A percentile compares a stretch with the other conserved stretches of the same genome.
Evolutionary conservation across 371 early-diverging fungal species (phyloP).

Genomic region (Basidiobolus meristosporus): DNA sequence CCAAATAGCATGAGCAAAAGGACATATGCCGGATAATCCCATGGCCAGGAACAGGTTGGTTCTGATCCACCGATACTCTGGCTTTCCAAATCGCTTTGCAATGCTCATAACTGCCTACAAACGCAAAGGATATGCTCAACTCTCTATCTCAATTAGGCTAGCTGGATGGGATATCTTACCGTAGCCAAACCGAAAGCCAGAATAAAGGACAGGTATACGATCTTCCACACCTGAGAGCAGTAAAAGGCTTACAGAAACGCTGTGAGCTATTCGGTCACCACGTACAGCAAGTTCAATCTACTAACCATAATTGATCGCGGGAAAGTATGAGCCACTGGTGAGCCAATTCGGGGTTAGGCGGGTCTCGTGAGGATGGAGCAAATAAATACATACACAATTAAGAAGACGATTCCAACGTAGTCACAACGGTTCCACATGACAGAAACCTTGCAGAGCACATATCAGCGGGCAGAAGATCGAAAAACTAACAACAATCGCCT

Average conservation of each 20-base stretch:
- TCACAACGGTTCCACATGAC: slow-evolving; percentile 66
- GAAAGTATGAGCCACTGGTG: slow-evolving; percentile 7
- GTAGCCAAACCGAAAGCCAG: too few relatives aligned
- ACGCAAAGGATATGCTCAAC: too few relatives aligned
- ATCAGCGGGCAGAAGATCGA: slow-evolving; percentile 16
- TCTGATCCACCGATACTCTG: slow-evolving; percentile 61
- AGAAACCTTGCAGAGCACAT: slow-evolving; percentile 11
- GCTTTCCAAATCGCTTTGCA: slow-evolving; percentile 51
- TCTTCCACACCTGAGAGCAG: slow-evolving; percentile 37
- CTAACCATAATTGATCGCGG: neutral
- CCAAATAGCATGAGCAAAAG: slow-evolving; percentile 41
- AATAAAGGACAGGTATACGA: too few relatives aligned
- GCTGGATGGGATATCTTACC: too few relatives aligned
- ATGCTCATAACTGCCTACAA: too few relatives aligned
- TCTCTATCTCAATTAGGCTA: too few relatives aligned
- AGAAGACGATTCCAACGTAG: slow-evolving; percentile 77
- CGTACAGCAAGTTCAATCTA: too few relatives aligned
- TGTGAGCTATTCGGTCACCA: too few relatives aligned
- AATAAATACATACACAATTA: too few relatives aligned
- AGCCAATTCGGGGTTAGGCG: too few relatives aligned
- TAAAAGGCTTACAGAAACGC: too few relatives aligned
- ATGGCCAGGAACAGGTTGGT: slow-evolving; percentile 59
- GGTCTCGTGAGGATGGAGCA: too few relatives aligned
- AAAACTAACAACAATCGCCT: slow-evolving; percentile 15
- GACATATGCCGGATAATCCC: slow-evolving; percentile 59